phyloP scores from a whole-genome alignment of 345 rosid genomes.

The Rhodomyrtus tomentosa region DNA sequence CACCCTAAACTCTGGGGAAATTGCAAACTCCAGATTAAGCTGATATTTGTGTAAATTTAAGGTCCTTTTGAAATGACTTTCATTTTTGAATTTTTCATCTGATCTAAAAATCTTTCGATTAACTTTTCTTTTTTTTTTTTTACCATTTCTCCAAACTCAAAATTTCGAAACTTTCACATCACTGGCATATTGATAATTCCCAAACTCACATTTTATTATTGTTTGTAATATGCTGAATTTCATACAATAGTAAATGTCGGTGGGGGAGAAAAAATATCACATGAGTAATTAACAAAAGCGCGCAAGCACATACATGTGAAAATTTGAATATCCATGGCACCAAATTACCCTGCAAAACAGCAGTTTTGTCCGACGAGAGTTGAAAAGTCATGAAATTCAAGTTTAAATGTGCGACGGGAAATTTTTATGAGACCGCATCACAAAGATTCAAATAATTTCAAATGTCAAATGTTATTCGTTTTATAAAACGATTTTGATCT shows the following conservation, averaged over 20 bases:
- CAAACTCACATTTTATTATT: no score
- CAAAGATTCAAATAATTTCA: not conserved
- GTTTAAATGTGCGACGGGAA: not conserved
- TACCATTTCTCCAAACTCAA: not conserved
- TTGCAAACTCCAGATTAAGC: not conserved
- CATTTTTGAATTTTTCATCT: not conserved
- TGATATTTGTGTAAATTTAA: not conserved
- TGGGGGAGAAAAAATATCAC: not conserved
- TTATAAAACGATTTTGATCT: no score
- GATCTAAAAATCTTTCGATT: not conserved
- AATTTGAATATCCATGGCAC: not conserved
- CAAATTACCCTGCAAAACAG: not conserved
- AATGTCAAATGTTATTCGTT: no score
- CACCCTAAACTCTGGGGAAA: not conserved
- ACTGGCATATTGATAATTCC: not conserved
- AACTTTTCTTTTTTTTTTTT: not conserved
- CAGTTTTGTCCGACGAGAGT: no score
- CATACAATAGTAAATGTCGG: not conserved
- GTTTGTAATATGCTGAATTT: not conserved
- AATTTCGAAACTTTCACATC: not conserved
- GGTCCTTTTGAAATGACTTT: not conserved
- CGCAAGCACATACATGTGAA: not conserved
- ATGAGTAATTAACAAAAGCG: no score
- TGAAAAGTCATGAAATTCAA: not conserved
- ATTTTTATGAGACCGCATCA: not conserved